Evolutionary conservation across 192 early-diverging fungal genomes (phyloP).

Genomic region (Backusella macrospora): DNA sequence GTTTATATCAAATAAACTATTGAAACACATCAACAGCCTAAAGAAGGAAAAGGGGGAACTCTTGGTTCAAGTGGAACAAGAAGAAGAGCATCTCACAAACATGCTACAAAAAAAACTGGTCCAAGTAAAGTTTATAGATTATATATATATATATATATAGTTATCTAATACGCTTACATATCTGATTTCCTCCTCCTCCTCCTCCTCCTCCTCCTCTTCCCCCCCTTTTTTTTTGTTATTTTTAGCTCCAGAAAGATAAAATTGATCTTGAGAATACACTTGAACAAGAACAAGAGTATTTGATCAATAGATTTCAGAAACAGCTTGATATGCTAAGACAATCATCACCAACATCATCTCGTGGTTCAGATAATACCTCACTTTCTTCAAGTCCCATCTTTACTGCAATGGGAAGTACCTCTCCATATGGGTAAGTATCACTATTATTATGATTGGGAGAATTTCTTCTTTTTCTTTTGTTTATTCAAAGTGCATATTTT

Average conservation of each 20-base stretch:
- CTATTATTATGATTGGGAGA: background rate
- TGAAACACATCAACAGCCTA: slow-evolving; percentile 71
- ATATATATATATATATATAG: background rate
- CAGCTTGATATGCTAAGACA: slow-evolving; percentile 64
- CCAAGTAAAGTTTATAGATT: slow-evolving; percentile 41
- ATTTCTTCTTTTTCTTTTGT: background rate
- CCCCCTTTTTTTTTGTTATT: too few species aligned
- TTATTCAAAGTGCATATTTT: background rate
- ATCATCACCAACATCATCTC: slow-evolving; percentile 7
- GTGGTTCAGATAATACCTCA: slow-evolving; percentile 9
- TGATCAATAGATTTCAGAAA: slow-evolving; percentile 88
- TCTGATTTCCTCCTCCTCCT: background rate
- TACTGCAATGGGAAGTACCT: background rate
- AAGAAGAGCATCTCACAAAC: slow-evolving; percentile 83
- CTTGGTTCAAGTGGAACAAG: slow-evolving; percentile 75
- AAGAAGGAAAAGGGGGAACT: slow-evolving; percentile 83
- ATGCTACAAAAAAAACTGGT: slow-evolving; percentile 74
- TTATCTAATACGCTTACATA: slow-evolving; percentile 8
- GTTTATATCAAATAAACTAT: slow-evolving; percentile 75
- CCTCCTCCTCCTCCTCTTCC: background rate
- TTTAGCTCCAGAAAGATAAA: slow-evolving; percentile 83
- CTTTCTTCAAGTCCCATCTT: slow-evolving; percentile 15
- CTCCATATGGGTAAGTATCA: background rate
- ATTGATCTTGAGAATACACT: slow-evolving; percentile 87
- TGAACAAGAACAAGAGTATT: slow-evolving; percentile 91